Base-by-base conservation (phyloP, 2,329 filamentous ascomycete species). In the Trichoderma atroviride region DNA sequence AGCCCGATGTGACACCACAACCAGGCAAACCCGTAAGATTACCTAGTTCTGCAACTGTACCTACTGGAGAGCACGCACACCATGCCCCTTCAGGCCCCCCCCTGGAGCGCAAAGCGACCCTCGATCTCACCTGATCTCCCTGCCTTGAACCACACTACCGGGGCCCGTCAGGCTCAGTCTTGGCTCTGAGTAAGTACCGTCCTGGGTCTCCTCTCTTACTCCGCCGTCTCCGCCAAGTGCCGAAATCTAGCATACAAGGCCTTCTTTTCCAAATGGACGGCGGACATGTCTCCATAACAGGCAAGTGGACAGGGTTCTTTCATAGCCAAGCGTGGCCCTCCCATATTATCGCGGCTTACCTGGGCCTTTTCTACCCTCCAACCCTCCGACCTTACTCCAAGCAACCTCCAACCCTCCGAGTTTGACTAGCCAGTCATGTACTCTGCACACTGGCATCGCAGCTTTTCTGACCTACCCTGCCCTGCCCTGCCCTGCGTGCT, bases 221-320 rank as follows among this genome's bases (percentile, higher is more conserved):
- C 63, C 63, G 63, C 53, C 27, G 14, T 37, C 53, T 66, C 63
- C 63, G 53, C 63, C 14, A 58, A 47, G 63, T 66, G 63, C 53
- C 55, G 53, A 52, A 52, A 35, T 59, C 53, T 40, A 24, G 40
- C 64, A 67, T 35, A 58, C 19, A 43, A 43, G 40, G 0, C 47
- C 31, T 56, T 50, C 50, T 59, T 35, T 31, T 6, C 40, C 29
- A 37, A 50, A 37, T 43, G 29, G 50, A 67, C 40, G 40, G 64
- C 64, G 64, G 64, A 67, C 55, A 35, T 59, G 53, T 67, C 29
- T 37, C 64, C 64, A 50, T 58, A 67, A 57, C 29, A 52, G 64
- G 64, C n/a, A 67, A 67, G 64, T 67, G 55, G 55, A 24, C 55
- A 37, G 22, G 33, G 24, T 13, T 43, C 10, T 24, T 53, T 31